Percentiles rank a stretch among this genome's conserved stretches.
phyloP scores from a whole-genome alignment of 768 basidiomycete genomes.

The Amanita phalloides region DNA sequence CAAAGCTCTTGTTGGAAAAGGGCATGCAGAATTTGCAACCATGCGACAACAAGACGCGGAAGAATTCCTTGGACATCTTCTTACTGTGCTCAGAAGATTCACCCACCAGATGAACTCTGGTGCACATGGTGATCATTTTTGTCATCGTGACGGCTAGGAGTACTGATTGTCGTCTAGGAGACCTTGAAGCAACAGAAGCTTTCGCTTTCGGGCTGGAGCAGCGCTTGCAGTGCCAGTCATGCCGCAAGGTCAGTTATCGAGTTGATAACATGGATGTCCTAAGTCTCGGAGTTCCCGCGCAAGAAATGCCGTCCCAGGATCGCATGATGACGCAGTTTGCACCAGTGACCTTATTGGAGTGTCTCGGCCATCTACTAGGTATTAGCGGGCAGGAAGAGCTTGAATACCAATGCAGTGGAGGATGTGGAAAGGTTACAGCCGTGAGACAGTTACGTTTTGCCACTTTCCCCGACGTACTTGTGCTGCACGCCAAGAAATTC shows the following conservation, averaged over 20 bases:
- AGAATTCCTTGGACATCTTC: conserved; percentile 81
- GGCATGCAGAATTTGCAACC: conserved; percentile 89
- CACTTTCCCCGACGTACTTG: conserved; percentile 81
- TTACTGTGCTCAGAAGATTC: conserved; percentile 64
- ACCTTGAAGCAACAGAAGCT: conserved; percentile 48
- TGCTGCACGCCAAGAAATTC: conserved; percentile 90
- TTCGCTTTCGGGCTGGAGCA: conserved; percentile 86
- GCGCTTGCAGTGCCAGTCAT: conserved; percentile 70
- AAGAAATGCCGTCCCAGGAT: conserved; percentile 8
- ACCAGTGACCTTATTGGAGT: conserved; percentile 48
- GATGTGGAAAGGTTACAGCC: conserved; percentile 58
- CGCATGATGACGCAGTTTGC: conserved; percentile 28
- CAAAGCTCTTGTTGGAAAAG: conserved; percentile 85
- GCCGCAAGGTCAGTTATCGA: conserved; percentile 74
- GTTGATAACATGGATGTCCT: conserved; percentile 67
- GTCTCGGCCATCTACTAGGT: conserved; percentile 43
- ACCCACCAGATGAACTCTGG: conserved; percentile 10
- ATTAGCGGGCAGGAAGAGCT: conserved; percentile 36
- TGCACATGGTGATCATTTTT: too few relatives aligned
- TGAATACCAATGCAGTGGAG: conserved; percentile 76
- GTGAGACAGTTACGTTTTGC: conserved; percentile 67
- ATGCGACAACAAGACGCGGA: conserved; percentile 98
- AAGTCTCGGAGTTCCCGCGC: conserved; percentile 72
- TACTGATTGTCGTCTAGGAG: too few relatives aligned
- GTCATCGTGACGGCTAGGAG: too few relatives aligned